These are phyloP conservation scores for Rhizopus sp. DNA, from an alignment of 371 early-diverging fungal species.

Conservation along the genomic window DNA sequence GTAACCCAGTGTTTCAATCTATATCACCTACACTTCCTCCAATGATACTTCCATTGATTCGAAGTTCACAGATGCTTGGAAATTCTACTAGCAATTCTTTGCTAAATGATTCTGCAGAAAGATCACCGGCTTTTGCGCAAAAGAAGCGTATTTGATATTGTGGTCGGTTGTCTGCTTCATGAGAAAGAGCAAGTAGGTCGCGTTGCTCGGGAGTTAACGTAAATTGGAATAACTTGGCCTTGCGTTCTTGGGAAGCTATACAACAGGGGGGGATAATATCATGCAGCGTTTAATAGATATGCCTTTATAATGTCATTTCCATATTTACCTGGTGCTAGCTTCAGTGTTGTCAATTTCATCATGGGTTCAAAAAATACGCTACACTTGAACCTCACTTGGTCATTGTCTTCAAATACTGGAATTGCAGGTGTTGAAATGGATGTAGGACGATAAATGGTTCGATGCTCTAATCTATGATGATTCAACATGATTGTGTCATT, in stretches of 20 bases:
- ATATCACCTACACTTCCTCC: constrained; percentile 43
- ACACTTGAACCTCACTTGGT: constrained; percentile 25
- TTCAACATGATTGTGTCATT: constrained; percentile 8
- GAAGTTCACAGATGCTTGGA: constrained; percentile 49
- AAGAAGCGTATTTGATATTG: constrained; percentile 27
- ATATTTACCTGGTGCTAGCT: constrained; percentile 35
- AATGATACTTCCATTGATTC: constrained; percentile 48
- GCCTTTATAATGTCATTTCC: neutral
- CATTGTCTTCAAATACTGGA: neutral
- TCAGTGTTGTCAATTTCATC: constrained; percentile 22
- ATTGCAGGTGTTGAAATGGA: neutral
- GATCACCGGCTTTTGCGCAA: constrained; percentile 13
- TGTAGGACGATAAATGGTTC: neutral
- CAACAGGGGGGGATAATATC: neutral
- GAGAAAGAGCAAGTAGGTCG: constrained; percentile 3
- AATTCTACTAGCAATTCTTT: constrained; percentile 41
- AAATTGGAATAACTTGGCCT: constrained; percentile 13
- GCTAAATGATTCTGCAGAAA: constrained; percentile 9
- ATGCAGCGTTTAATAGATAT: neutral
- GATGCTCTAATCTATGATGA: neutral
- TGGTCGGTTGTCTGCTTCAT: constrained; percentile 11
- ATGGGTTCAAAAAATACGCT: constrained; percentile 41
- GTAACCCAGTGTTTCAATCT: no score
- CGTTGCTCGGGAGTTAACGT: constrained; percentile 13
- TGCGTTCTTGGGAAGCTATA: constrained; percentile 22